Conservation (phyloP, 2,329 filamentous ascomycete species). For the Aspergillus latus region DNA sequence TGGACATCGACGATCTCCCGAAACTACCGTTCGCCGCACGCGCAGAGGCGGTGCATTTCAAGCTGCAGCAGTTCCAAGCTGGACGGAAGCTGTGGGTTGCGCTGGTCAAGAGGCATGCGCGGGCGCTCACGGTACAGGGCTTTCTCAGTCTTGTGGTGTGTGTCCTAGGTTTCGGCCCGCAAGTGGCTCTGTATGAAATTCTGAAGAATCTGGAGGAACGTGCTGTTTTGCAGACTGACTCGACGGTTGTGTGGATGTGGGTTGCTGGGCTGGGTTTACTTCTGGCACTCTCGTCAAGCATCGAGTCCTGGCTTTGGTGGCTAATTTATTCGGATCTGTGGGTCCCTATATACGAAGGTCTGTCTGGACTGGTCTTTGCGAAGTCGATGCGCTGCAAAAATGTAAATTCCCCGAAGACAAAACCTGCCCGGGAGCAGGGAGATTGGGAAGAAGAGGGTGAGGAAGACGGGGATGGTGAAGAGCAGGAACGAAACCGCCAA, state of each 20-base stretch:
- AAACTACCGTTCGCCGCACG: slow-evolving; percentile 58
- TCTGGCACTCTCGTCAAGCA: slow-evolving; percentile 56
- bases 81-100: slow-evolving; percentile 58
- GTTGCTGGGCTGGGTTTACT: slow-evolving; percentile 63
- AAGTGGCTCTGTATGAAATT: slow-evolving; percentile 66
- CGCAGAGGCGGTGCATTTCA: slow-evolving; percentile 54
- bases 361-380: slow-evolving; percentile 71
- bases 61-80: slow-evolving; percentile 37
- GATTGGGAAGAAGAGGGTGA: slow-evolving; percentile 21
- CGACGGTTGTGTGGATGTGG: slow-evolving; percentile 64
- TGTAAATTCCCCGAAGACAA: slow-evolving; percentile 41
- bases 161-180: slow-evolving; percentile 67
- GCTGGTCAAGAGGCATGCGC: slow-evolving; percentile 59
- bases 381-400: slow-evolving; percentile 78
- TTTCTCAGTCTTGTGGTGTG: slow-evolving; percentile 55
- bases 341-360: slow-evolving; percentile 66
- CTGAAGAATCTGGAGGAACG: slow-evolving; percentile 63
- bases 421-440: neutral
- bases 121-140: slow-evolving; percentile 60
- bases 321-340: slow-evolving; percentile 62
- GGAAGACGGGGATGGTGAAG: slow-evolving; percentile 46
- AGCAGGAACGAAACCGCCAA: slow-evolving; percentile 61
- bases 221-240: slow-evolving; percentile 45
- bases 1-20: slow-evolving; percentile 64
- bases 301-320: slow-evolving; percentile 69